Evolutionary conservation across 1,284 basidiomycete species (phyloP).

Genomic region (Heterobasidion annosum): DNA sequence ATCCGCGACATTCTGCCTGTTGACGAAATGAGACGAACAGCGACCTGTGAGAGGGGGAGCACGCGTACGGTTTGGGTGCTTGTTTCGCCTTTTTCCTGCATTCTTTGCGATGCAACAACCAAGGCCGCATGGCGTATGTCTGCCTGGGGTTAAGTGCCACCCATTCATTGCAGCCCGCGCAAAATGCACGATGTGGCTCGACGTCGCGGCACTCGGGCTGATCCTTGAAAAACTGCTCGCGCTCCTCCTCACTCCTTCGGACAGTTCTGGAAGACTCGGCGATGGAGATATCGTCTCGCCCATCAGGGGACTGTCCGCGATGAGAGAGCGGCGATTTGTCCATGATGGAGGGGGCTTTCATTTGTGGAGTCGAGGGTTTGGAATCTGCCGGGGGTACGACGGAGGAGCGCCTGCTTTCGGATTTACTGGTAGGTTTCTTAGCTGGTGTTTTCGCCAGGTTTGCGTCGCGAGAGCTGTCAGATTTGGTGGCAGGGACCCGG

Average conservation of each 20-base stretch:
- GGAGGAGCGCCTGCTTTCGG: neutral
- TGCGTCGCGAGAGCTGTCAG: neutral
- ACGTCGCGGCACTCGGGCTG: slow-evolving; percentile 45
- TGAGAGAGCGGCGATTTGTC: neutral
- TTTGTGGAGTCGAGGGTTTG: slow-evolving; percentile 1
- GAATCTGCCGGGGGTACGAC: neutral
- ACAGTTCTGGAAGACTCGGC: slow-evolving; percentile 31
- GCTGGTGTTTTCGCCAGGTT: neutral
- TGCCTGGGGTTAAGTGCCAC: slow-evolving; percentile 43
- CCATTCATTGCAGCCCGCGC: slow-evolving; percentile 43
- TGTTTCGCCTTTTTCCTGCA: slow-evolving; percentile 21
- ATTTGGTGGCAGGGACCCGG: neutral
- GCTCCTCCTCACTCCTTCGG: slow-evolving; percentile 48
- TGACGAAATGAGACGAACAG: slow-evolving; percentile 1
- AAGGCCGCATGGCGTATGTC: slow-evolving; percentile 47
- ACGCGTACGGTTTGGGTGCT: slow-evolving; percentile 17
- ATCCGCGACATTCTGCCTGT: neutral
- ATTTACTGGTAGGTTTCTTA: neutral
- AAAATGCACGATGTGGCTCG: slow-evolving; percentile 44
- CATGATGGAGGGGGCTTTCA: neutral
- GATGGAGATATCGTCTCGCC: slow-evolving; percentile 21
- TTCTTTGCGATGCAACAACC: slow-evolving; percentile 43
- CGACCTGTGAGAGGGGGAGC: slow-evolving; percentile 7
- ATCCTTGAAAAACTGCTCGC: slow-evolving; percentile 50
- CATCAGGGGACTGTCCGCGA: slow-evolving; percentile 1